Evolutionary conservation across 768 basidiomycete species (phyloP).

Genomic region (Agrocybe chaxingu): DNA sequence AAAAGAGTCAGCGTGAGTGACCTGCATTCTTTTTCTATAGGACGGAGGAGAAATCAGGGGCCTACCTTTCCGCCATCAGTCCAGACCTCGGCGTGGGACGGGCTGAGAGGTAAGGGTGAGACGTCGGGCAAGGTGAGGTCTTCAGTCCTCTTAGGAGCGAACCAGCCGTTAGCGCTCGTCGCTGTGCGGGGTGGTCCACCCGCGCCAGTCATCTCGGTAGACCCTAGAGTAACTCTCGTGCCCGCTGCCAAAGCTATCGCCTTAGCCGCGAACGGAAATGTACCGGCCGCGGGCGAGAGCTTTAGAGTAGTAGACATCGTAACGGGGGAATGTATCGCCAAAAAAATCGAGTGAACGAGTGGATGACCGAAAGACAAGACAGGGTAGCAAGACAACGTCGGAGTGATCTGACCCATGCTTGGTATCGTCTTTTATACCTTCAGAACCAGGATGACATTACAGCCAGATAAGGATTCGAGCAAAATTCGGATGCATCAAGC

Average conservation of each 20-base stretch:
- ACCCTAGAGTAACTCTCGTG: constrained; percentile 15
- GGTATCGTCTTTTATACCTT: background rate
- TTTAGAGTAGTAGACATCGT: constrained; percentile 9
- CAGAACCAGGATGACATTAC: background rate
- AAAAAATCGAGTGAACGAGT: background rate
- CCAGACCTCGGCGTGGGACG: constrained; percentile 47
- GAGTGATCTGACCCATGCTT: background rate
- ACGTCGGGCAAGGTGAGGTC: constrained; percentile 20
- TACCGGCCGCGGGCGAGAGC: constrained; percentile 12
- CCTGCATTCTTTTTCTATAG: background rate
- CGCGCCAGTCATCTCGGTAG: constrained; percentile 10
- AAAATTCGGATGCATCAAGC: background rate
- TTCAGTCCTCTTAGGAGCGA: constrained; percentile 28
- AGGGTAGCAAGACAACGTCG: background rate
- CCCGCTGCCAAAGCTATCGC: constrained; percentile 12
- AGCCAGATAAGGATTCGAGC: background rate
- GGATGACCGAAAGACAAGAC: background rate
- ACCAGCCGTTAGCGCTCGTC: constrained; percentile 37
- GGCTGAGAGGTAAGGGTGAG: constrained; percentile 38
- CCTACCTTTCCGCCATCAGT: constrained; percentile 37
- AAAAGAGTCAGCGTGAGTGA: constrained; percentile 2
- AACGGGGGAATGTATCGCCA: background rate
- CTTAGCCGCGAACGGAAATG: constrained; percentile 18
- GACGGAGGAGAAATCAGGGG: background rate
- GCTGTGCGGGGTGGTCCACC: constrained; percentile 18